Conservation (phyloP, 495 filamentous ascomycete genomes). For the Hypoxylon trugodes region DNA sequence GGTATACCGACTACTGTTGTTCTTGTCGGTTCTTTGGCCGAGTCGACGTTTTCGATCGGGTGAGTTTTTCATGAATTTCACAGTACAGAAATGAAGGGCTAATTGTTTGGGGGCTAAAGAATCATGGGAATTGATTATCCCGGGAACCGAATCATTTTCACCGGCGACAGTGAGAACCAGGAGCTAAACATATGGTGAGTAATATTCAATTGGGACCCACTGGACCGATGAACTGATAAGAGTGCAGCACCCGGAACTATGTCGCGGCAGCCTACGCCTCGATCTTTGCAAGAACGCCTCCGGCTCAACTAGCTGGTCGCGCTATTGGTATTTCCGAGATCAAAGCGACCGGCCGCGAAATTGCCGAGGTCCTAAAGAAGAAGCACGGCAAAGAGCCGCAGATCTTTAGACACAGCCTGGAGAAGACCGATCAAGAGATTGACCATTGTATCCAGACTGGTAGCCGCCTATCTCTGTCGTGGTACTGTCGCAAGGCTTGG, state of each 20-base stretch:
- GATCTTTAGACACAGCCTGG: slow-evolving; percentile 31
- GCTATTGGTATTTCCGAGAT: slow-evolving; percentile 34
- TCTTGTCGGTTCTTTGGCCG: slow-evolving; percentile 28
- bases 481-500: slow-evolving; percentile 38
- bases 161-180: slow-evolving; percentile 38
- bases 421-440: slow-evolving; percentile 31
- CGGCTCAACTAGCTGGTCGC: slow-evolving; percentile 20
- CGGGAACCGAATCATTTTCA: slow-evolving; percentile 36
- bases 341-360: slow-evolving; percentile 33
- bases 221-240: neutral
- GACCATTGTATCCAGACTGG: slow-evolving; percentile 15
- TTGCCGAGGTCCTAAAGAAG: slow-evolving; percentile 26
- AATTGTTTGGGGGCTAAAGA: slow-evolving; percentile 1
- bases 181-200: slow-evolving; percentile 30
- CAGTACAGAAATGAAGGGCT: neutral
- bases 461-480: slow-evolving; percentile 16
- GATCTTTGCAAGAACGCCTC: slow-evolving; percentile 36
- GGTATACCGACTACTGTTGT: slow-evolving; percentile 30
- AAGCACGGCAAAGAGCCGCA: slow-evolving; percentile 33
- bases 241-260: slow-evolving; percentile 31
- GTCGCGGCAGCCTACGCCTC: slow-evolving; percentile 38
- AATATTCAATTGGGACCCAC: neutral
- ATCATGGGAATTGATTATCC: slow-evolving; percentile 33
- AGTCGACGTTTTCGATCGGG: slow-evolving; percentile 32
- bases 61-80: neutral